Evolutionary conservation across 148 eudicot genomes (phyloP).

Genomic region (Mesembryanthemum crystallinum): DNA sequence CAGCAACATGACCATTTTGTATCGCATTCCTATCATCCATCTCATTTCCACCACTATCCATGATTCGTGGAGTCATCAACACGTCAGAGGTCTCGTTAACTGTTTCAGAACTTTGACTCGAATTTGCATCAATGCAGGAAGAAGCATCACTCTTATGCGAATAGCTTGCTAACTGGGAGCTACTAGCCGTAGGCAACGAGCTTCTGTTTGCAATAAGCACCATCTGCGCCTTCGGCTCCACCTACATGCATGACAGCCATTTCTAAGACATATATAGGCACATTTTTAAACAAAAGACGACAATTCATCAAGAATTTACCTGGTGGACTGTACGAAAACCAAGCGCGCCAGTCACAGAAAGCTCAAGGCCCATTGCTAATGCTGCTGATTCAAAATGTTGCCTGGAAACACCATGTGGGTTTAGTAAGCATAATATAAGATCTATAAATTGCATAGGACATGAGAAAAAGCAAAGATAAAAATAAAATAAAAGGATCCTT

Average conservation of each 20-base stretch:
- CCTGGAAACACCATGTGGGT: constrained; percentile 34
- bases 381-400: constrained; percentile 69
- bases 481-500: not conserved
- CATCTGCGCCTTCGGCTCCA: constrained; percentile 83
- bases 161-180: constrained; percentile 14
- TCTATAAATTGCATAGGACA: not conserved
- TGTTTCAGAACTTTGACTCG: constrained; percentile 33
- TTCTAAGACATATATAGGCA: not conserved
- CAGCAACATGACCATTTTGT: constrained; percentile 27
- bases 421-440: constrained; percentile 16
- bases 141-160: constrained; percentile 32
- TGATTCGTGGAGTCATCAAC: constrained; percentile 64
- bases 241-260: constrained; percentile 42
- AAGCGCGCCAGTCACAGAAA: constrained; percentile 77
- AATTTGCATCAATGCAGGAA: constrained; percentile 24
- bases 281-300: constrained; percentile 1
- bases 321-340: constrained; percentile 92
- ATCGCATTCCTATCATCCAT: constrained; percentile 27
- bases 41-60: constrained; percentile 37
- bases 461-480: not conserved
- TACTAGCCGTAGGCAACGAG: constrained; percentile 22
- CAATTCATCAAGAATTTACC: constrained; percentile 35
- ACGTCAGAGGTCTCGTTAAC: constrained; percentile 62
- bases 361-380: constrained; percentile 50
- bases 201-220: constrained; percentile 56